These are phyloP conservation scores for Castanea mollissima DNA, from an alignment of 306 rosid species.

Conservation along the genomic window DNA sequence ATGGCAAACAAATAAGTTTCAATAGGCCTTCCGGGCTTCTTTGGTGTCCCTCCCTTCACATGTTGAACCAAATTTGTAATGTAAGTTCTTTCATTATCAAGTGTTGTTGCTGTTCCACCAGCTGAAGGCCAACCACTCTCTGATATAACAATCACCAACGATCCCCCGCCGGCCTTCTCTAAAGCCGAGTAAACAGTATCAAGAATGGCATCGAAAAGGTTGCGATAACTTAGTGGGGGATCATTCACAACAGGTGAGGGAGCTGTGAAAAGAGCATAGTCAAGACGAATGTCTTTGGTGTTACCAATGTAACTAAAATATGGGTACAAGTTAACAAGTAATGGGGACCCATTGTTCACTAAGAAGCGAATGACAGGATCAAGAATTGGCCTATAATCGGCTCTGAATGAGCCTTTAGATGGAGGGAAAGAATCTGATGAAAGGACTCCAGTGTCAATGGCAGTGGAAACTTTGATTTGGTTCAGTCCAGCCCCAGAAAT, in stretches of 20 bases:
- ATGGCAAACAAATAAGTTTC: conserved; percentile 40
- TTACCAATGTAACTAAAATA: conserved; percentile 28
- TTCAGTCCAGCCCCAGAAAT: conserved; percentile 22
- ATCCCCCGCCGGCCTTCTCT: conserved; percentile 36
- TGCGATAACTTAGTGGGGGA: conserved; percentile 22
- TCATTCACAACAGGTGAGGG: conserved; percentile 30
- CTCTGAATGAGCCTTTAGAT: conserved; percentile 31
- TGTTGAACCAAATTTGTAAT: conserved; percentile 33
- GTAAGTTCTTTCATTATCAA: conserved; percentile 40
- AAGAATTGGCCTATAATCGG: conserved; percentile 10
- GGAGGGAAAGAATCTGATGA: conserved; percentile 38
- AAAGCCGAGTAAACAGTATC: conserved; percentile 43
- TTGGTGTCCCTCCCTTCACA: conserved; percentile 42
- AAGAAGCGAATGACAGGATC: conserved; percentile 25
- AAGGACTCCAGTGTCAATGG: conserved; percentile 23
- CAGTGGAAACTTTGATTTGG: conserved; percentile 43
- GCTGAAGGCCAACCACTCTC: conserved; percentile 59
- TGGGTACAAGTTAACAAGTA: conserved; percentile 39
- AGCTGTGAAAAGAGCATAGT: conserved; percentile 35
- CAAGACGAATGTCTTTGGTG: conserved; percentile 6
- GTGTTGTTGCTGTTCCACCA: conserved; percentile 34
- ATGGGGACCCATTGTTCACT: conserved; percentile 26
- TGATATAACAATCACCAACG: conserved; percentile 35
- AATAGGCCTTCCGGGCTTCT: conserved; percentile 20
- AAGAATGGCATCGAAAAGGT: conserved; percentile 37